Conservation (phyloP, 306 rosid species). For the Abrus pulchellus region DNA sequence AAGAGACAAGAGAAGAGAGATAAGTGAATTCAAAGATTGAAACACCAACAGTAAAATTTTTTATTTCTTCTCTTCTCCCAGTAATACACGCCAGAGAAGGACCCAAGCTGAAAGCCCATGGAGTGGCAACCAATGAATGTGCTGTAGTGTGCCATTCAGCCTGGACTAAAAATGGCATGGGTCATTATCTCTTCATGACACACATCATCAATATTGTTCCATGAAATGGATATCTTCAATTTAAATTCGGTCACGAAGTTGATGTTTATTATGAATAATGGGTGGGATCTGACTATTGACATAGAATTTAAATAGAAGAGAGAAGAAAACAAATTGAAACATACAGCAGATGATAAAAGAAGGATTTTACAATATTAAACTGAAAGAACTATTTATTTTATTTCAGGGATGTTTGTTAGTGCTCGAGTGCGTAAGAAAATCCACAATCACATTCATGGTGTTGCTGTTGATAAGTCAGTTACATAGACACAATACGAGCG, state of each 20-base stretch:
- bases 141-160: constrained; percentile 41
- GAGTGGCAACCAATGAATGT: constrained; percentile 43
- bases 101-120: constrained; percentile 14
- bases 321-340: constrained; percentile 46
- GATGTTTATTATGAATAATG: constrained; percentile 41
- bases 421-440: constrained; percentile 60
- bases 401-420: constrained; percentile 47
- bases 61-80: constrained; percentile 37
- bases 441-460: constrained; percentile 46
- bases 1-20: constrained; percentile 37
- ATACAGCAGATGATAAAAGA: constrained; percentile 44
- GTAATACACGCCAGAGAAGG: too few relatives aligned
- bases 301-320: constrained; percentile 30
- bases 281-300: constrained; percentile 76
- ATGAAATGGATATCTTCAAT: constrained; percentile 41
- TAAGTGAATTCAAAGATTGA: constrained; percentile 57
- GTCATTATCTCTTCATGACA: constrained; percentile 41
- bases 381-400: constrained; percentile 24
- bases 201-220: constrained; percentile 34
- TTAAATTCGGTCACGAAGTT: constrained; percentile 54
- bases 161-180: constrained; percentile 38
- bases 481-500: constrained; percentile 70
- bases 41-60: constrained; percentile 28
- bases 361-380: neutral
- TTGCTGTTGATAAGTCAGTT: constrained; percentile 73